Conservation (phyloP, 208 protist genomes). For the Endotrypanum monterogeii region DNA sequence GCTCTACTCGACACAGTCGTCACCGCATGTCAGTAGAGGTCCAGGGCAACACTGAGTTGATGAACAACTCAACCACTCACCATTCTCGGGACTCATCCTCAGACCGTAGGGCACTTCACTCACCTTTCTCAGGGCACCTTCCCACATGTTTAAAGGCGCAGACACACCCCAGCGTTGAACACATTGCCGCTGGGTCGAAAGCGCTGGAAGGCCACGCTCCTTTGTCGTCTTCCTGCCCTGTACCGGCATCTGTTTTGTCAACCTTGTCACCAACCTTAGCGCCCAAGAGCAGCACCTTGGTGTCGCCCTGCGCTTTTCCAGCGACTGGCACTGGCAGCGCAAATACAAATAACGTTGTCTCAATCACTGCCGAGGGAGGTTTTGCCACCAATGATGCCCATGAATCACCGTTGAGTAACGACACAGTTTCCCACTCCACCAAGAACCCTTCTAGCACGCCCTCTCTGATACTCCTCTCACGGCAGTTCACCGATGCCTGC, state of each 20-base stretch:
- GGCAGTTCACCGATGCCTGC: background rate
- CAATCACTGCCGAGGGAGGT: background rate
- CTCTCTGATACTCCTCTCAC: background rate
- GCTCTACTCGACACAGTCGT: slow-evolving; percentile 16
- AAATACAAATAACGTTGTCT: background rate
- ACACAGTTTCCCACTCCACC: background rate
- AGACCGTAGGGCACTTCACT: background rate
- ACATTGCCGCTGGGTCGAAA: background rate
- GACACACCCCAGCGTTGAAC: background rate
- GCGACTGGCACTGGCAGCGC: background rate
- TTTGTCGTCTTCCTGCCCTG: background rate
- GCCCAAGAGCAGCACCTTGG: background rate
- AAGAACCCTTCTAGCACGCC: background rate
- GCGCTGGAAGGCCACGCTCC: slow-evolving; percentile 11
- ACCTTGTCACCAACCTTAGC: background rate
- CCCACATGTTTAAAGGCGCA: background rate
- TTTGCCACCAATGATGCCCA: background rate
- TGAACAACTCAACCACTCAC: too few relatives aligned
- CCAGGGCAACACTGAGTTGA: background rate
- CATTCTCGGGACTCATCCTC: background rate
- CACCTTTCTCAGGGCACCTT: background rate
- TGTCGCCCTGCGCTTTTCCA: background rate
- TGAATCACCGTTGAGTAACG: background rate
- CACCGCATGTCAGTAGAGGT: background rate
- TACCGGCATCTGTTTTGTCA: background rate